Percentiles rank a stretch among this genome's conserved stretches.
These are phyloP conservation scores for Pestalotiopsis sp. DNA, from an alignment of 2,329 filamentous ascomycete species.

Conservation along the genomic window DNA sequence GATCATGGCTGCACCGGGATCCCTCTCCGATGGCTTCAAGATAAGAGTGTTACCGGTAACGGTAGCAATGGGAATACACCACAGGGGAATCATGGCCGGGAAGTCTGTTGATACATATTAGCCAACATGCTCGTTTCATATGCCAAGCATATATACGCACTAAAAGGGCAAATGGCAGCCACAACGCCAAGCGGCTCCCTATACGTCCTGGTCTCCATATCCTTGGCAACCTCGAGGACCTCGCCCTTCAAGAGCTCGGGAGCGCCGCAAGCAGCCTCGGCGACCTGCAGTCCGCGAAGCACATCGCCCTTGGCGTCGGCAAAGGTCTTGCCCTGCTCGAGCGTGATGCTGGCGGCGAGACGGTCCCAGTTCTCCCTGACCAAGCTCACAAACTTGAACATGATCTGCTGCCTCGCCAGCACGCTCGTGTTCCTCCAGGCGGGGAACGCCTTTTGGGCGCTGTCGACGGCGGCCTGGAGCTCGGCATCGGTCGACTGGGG, in stretches of 20 bases:
- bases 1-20: constrained; percentile 85
- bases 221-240: constrained; percentile 82
- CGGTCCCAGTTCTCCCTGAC: constrained; percentile 87
- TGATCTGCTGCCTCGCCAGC: constrained; percentile 77
- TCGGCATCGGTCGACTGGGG: constrained; percentile 81
- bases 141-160: constrained; percentile 48
- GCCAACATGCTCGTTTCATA: neutral
- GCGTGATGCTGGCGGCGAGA: constrained; percentile 80
- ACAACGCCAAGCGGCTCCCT: constrained; percentile 80
- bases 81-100: constrained; percentile 91
- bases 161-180: constrained; percentile 86
- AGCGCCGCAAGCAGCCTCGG: constrained; percentile 79
- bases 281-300: constrained; percentile 80
- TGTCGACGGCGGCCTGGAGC: constrained; percentile 74
- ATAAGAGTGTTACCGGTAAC: constrained; percentile 84
- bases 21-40: constrained; percentile 84
- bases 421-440: constrained; percentile 74
- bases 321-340: constrained; percentile 89
- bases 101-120: constrained; percentile 61
- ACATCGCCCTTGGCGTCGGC: constrained; percentile 83
- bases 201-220: constrained; percentile 87
- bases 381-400: constrained; percentile 82
- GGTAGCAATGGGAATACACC: constrained; percentile 84
- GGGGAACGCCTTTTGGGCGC: constrained; percentile 75
- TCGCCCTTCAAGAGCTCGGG: constrained; percentile 83